Base-by-base conservation (phyloP, 495 filamentous ascomycete species). In the Tetracladium setigerum region DNA sequence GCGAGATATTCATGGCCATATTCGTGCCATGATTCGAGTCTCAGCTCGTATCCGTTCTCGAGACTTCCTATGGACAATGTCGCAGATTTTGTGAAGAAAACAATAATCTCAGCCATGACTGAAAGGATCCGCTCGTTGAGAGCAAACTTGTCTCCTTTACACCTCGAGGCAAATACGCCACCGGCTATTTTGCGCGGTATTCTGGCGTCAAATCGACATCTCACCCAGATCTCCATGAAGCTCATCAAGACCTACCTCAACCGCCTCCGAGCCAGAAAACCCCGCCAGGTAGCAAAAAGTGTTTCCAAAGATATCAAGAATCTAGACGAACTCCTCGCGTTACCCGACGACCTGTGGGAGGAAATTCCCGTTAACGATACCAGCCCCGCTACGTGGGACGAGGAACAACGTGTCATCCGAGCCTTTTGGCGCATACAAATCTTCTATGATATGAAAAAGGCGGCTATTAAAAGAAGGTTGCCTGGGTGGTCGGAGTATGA, bases 351-450 rank as follows among this genome's bases (percentile, higher is more conserved):
- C 3, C 3, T 7, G 7, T 27, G 22, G 22, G 22, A 27, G 7
- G 22, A 27, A 3, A 3, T 3, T 27, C 22, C 22, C 7, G 7
- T 27, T 27, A 3, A 12, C 12, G 19, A 50, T 19, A 11, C 30
- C 1, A 38, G 22, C 4, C 30, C 47, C 1, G 38, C 47, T 14
- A 35, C 4, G 24, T 50, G 47, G 38, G 4, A 18, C 17, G 47
- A 50, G 36, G 2, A 50, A 38, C 47, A 50, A 22, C 39, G 47
- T 9, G 27, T 36, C 4, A 30, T 38, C n/a, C 38, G 39, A 27
- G 38, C 47, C 15, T 44, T 53, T 19, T 42, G 35, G 39, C 44
- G 50, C 41, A 32, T 53, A 19, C 38, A 53, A 38, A 16, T 48
- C 36, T 42, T 18, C 30, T 24, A 35, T 5, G 47, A 50, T 1